Evolutionary conservation across 371 early-diverging fungal species (phyloP).

Genomic region (Blastocladiella emersonii): DNA sequence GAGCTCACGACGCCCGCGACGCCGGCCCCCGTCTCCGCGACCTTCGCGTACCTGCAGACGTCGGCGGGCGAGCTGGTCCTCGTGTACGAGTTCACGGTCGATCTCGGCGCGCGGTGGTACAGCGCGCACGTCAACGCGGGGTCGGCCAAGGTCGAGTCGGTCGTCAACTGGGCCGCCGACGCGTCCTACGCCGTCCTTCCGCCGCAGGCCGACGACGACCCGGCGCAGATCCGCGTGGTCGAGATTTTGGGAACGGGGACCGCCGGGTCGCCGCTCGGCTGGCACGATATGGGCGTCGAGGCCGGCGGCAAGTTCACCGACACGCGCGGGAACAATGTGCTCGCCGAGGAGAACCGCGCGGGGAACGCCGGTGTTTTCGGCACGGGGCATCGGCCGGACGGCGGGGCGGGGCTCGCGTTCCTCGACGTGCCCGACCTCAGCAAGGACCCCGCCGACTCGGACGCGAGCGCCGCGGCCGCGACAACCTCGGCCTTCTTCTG

Average conservation of each 20-base stretch:
- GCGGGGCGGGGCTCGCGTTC: not conserved
- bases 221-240: constrained; percentile 40
- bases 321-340: constrained; percentile 69
- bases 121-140: constrained; percentile 66
- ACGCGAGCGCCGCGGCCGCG: not conserved
- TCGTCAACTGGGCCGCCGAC: constrained; percentile 83
- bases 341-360: constrained; percentile 51
- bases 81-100: constrained; percentile 78
- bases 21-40: not conserved
- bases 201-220: constrained; percentile 67
- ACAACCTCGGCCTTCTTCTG: not conserved
- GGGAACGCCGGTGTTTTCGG: constrained; percentile 18
- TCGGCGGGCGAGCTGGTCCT: constrained; percentile 13
- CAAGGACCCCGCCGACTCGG: not conserved
- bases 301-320: constrained; percentile 23
- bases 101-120: constrained; percentile 80
- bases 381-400: not conserved
- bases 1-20: not conserved
- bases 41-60: not conserved
- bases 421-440: not conserved
- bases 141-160: constrained; percentile 47
- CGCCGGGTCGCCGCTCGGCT: constrained; percentile 60
- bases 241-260: constrained; percentile 52
- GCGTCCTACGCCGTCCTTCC: constrained; percentile 70
- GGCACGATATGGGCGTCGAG: constrained; percentile 63